phyloP scores from a whole-genome alignment of 208 protist genomes.

The Plasmodiophora brassicae region DNA sequence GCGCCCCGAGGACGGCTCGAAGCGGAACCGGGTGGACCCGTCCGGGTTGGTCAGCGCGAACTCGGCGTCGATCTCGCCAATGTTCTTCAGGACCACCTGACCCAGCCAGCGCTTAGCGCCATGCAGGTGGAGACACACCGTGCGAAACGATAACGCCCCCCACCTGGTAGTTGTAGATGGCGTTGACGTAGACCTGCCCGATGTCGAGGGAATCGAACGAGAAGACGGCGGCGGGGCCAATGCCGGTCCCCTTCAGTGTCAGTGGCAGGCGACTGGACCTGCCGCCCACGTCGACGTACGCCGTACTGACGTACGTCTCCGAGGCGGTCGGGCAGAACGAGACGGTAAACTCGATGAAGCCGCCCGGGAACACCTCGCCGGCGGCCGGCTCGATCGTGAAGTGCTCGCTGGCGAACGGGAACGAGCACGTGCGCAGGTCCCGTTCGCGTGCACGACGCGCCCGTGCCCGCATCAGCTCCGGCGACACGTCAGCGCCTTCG shows the following conservation, averaged over 20 bases:
- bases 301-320: not conserved
- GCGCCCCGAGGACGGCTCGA: not conserved
- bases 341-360: conserved; percentile 57
- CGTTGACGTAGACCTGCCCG: conserved; percentile 86
- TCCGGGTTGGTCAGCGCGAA: conserved; percentile 73
- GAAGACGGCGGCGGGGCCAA: conserved; percentile 79
- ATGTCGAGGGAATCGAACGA: conserved; percentile 77
- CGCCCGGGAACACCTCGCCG: conserved; percentile 73
- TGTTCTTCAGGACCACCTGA: conserved; percentile 78
- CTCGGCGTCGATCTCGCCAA: conserved; percentile 74
- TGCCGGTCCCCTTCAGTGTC: conserved; percentile 66
- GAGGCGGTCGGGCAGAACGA: conserved; percentile 39
- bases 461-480: not conserved
- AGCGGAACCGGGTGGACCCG: not conserved
- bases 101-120: too few species aligned
- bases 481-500: not conserved
- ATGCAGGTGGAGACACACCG: too few species aligned
- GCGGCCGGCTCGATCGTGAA: conserved; percentile 76
- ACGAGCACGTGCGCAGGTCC: not conserved
- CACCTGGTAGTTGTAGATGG: conserved; percentile 61
- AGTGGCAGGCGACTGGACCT: conserved; percentile 68
- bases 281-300: conserved; percentile 44
- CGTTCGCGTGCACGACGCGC: not conserved
- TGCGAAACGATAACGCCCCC: too few species aligned
- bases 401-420: conserved; percentile 69